Conservation (phyloP, 495 filamentous ascomycete species). For the Penicillium steckii region DNA sequence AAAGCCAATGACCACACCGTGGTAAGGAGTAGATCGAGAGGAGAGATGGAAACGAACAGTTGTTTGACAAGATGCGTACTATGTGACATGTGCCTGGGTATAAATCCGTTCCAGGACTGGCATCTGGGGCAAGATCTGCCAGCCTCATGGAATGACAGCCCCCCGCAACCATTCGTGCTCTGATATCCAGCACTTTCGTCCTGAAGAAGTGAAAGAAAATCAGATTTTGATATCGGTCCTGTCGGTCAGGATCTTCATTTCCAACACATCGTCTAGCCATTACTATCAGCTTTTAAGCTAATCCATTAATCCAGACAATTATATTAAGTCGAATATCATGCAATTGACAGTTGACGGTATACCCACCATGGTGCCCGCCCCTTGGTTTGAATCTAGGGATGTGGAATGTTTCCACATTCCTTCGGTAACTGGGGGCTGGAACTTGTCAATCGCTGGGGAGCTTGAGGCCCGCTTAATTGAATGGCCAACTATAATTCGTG, state of each 20-base stretch:
- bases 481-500: neutral
- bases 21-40: constrained; percentile 16
- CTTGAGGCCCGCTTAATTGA: neutral
- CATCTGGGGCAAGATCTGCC: neutral
- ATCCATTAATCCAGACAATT: too few relatives aligned
- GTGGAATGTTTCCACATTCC: constrained; percentile 4
- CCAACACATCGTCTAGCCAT: too few relatives aligned
- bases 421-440: neutral
- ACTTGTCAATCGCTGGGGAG: neutral
- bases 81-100: neutral
- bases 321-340: neutral
- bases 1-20: constrained; percentile 13
- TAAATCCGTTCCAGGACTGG: constrained; percentile 1
- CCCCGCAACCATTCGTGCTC: neutral
- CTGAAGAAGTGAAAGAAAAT: neutral
- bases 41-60: constrained; percentile 22
- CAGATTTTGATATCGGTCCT: too few relatives aligned
- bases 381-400: constrained; percentile 1
- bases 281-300: too few relatives aligned
- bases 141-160: constrained; percentile 2
- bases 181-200: neutral
- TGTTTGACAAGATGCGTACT: neutral
- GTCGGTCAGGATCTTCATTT: neutral
- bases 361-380: neutral
- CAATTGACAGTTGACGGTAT: neutral